These are phyloP conservation scores for Sporobolus alterniflorus DNA, from an alignment of 202 grass and related monocot species.

Conservation along the genomic window DNA sequence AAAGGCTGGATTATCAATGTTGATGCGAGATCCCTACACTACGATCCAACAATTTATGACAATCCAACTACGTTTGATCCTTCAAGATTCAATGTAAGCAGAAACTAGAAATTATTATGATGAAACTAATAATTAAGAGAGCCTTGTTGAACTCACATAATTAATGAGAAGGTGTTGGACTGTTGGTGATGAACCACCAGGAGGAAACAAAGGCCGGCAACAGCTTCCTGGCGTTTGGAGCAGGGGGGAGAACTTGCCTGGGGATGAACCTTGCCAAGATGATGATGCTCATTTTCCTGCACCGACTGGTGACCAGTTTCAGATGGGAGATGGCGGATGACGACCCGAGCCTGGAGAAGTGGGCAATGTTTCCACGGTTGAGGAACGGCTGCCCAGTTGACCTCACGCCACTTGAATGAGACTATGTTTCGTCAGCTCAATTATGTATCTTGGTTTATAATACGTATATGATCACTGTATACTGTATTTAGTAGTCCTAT, in stretches of 20 bases:
- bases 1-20: conserved; percentile 92
- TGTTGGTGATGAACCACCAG: conserved; percentile 33
- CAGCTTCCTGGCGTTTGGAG: conserved; percentile 83
- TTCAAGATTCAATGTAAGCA: conserved; percentile 65
- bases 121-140: too few species aligned
- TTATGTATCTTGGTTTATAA: too few species aligned
- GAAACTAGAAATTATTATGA: too few species aligned
- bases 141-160: too few species aligned
- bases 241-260: conserved; percentile 75
- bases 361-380: conserved; percentile 90
- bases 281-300: conserved; percentile 97
- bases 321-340: conserved; percentile 80
- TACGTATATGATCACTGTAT: too few species aligned
- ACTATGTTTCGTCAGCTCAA: too few species aligned
- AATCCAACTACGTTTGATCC: conserved; percentile 75
- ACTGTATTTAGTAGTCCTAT: too few species aligned
- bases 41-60: conserved; percentile 61
- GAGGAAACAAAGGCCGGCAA: conserved; percentile 59
- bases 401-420: not conserved
- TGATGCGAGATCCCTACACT: conserved; percentile 78
- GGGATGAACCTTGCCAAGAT: conserved; percentile 88
- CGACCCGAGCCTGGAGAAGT: conserved; percentile 72
- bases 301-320: conserved; percentile 63
- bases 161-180: too few species aligned
- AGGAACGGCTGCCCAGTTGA: conserved; percentile 80